Evolutionary conservation across 805 yeast genomes (phyloP).

Genomic region (Saccharomycopsis sp.): DNA sequence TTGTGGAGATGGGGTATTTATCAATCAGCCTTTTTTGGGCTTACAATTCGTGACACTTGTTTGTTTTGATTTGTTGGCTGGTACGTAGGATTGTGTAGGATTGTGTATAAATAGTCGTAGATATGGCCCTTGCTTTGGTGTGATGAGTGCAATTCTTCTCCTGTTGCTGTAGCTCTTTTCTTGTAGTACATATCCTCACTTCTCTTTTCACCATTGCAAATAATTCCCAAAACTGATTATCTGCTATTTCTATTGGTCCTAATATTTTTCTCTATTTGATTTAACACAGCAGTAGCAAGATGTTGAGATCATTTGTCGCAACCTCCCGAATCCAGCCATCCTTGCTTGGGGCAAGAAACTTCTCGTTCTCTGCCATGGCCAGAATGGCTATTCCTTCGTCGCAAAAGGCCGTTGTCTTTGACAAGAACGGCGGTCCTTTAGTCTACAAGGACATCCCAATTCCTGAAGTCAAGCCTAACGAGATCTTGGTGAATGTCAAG

Average conservation of each 20-base stretch:
- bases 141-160: too few relatives aligned
- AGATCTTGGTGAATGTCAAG: constrained; percentile 57
- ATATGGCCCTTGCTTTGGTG: not conserved
- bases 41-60: not conserved
- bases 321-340: not conserved
- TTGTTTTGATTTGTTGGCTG: not conserved
- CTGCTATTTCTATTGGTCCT: not conserved
- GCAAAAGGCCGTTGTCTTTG: constrained; percentile 68
- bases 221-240: not conserved
- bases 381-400: constrained; percentile 46
- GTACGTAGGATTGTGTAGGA: not conserved
- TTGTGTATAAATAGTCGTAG: not conserved
- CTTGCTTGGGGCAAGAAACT: constrained; percentile 6
- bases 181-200: too few relatives aligned
- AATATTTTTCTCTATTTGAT: too few relatives aligned
- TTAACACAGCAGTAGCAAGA: too few relatives aligned
- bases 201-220: too few relatives aligned
- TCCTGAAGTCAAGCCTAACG: constrained; percentile 60
- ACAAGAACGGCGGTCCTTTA: constrained; percentile 56
- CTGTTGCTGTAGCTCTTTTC: not conserved
- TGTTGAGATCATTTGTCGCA: constrained; percentile 2
- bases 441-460: constrained; percentile 70
- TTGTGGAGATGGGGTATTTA: not conserved
- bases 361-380: constrained; percentile 20
- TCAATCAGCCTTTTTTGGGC: not conserved